phyloP scores from a whole-genome alignment of 2,329 filamentous ascomycete genomes.

The Apiospora marii region DNA sequence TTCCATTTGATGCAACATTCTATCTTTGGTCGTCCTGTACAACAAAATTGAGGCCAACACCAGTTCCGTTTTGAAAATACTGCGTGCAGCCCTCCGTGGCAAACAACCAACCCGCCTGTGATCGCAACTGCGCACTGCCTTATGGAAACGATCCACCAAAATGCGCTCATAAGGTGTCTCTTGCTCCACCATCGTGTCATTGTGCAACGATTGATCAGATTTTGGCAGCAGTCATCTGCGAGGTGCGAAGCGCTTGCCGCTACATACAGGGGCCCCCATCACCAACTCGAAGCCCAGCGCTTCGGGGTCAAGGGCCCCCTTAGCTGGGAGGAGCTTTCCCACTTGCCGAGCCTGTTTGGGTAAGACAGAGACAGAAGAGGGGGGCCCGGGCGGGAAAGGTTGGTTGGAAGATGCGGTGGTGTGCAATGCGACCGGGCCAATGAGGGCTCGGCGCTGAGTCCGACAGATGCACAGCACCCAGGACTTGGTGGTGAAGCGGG shows the following conservation, averaged over 20 bases:
- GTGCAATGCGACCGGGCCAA: background rate
- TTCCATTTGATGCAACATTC: background rate
- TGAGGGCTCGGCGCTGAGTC: background rate
- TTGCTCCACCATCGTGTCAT: conserved; percentile 12
- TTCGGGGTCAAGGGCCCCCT: background rate
- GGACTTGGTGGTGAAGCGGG: background rate
- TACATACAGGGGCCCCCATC: background rate
- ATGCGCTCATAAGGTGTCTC: background rate
- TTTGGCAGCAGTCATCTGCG: background rate
- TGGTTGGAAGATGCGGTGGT: conserved; percentile 2
- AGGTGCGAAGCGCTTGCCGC: conserved; percentile 2
- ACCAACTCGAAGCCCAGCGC: conserved; percentile 8
- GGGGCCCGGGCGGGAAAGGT: background rate
- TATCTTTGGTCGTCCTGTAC: background rate
- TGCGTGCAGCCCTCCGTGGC: background rate
- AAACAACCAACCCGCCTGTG: background rate
- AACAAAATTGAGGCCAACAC: background rate
- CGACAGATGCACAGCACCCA: background rate
- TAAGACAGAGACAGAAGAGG: background rate
- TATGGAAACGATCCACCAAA: background rate
- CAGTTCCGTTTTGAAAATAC: background rate
- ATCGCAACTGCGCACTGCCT: background rate
- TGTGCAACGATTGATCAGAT: conserved; percentile 7
- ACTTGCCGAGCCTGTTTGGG: conserved; percentile 11
- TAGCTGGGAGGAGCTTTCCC: conserved; percentile 9